Percentiles rank a stretch among this genome's conserved stretches.
These are phyloP conservation scores for Xylaria sp. DNA, from an alignment of 2,329 filamentous ascomycete species.

Conservation along the genomic window DNA sequence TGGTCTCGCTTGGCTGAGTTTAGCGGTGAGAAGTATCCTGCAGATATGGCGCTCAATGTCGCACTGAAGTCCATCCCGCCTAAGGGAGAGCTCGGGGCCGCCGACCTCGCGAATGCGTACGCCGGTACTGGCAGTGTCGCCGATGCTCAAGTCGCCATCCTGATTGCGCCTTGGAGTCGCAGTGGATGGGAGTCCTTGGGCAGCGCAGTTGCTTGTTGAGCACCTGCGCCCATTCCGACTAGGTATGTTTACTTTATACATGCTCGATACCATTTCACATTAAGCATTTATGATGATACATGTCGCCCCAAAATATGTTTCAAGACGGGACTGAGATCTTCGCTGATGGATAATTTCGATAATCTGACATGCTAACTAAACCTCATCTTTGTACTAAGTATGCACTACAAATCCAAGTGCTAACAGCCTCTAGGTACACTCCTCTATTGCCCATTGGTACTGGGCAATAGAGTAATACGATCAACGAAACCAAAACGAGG, in stretches of 20 bases:
- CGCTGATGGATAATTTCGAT: conserved; percentile 46
- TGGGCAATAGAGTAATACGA: neutral
- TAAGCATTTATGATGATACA: conserved; percentile 47
- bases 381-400: neutral
- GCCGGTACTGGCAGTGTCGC: conserved; percentile 75
- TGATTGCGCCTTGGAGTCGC: conserved; percentile 82
- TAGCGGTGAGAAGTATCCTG: conserved; percentile 64
- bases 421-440: neutral
- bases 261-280: neutral
- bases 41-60: conserved; percentile 85
- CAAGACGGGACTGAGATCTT: conserved; percentile 52
- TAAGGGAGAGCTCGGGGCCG: conserved; percentile 72
- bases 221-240: conserved; percentile 18
- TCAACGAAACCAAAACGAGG: neutral
- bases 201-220: conserved; percentile 51
- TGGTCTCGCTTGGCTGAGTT: conserved; percentile 80
- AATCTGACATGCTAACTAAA: conserved; percentile 27
- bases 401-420: neutral
- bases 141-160: conserved; percentile 80
- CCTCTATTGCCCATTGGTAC: neutral
- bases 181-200: conserved; percentile 72
- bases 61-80: conserved; percentile 80
- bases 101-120: conserved; percentile 78
- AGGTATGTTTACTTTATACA: conserved; percentile 34
- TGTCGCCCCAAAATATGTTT: conserved; percentile 49